A percentile compares a stretch with the other conserved stretches of the same genome.
Evolutionary conservation across 805 yeast species (phyloP).

Genomic region (Hyphopichia homilentoma): DNA sequence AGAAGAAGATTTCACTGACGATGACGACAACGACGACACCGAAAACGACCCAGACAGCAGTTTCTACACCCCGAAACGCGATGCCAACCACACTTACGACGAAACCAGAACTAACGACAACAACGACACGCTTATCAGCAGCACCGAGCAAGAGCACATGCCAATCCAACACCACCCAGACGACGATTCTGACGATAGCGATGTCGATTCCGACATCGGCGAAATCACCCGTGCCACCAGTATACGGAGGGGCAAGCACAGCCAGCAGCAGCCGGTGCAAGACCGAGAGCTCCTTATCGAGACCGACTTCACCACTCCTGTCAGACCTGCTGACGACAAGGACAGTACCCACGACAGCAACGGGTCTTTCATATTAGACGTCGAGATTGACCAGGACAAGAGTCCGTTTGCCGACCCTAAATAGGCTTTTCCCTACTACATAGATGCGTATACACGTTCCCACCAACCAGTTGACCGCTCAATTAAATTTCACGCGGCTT

Average conservation of each 20-base stretch:
- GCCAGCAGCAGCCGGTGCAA: constrained; percentile 2
- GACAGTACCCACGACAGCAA: constrained; percentile 1
- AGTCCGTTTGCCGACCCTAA: constrained; percentile 30
- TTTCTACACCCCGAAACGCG: too few relatives aligned
- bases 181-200: constrained; percentile 28
- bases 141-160: constrained; percentile 2
- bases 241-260: constrained; percentile 13
- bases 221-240: constrained; percentile 42
- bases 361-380: constrained; percentile 31
- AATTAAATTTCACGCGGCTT: too few relatives aligned
- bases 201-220: constrained; percentile 45
- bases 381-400: constrained; percentile 22
- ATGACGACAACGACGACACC: constrained; percentile 18
- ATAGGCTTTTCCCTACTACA: not conserved
- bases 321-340: not conserved
- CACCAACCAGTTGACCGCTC: too few relatives aligned
- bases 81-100: constrained; percentile 1
- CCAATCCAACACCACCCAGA: constrained; percentile 4
- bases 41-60: constrained; percentile 11
- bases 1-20: constrained; percentile 20
- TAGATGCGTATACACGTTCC: too few relatives aligned
- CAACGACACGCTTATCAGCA: not conserved
- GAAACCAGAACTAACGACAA: constrained; percentile 1
- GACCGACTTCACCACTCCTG: not conserved
- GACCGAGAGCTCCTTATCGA: constrained; percentile 14